A percentile compares a stretch with the other conserved stretches of the same genome.
These are phyloP conservation scores for Podospora anserina DNA, from an alignment of 495 filamentous ascomycete genomes.

Conservation along the genomic window DNA sequence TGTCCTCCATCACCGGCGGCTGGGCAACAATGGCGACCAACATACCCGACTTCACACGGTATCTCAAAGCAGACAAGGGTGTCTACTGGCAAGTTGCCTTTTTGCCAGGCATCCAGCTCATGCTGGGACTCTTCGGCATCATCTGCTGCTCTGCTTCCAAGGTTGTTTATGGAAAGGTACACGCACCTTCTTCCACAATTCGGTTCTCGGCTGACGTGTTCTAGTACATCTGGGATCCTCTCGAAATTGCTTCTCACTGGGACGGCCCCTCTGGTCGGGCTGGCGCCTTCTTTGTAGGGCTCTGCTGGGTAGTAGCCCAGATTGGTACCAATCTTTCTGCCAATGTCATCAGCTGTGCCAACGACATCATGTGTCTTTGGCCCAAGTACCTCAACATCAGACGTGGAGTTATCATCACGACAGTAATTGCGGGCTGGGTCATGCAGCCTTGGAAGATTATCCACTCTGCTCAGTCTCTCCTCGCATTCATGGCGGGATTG, in stretches of 20 bases:
- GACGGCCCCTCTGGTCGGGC: conserved; percentile 46
- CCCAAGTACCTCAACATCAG: conserved; percentile 60
- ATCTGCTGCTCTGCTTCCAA: conserved; percentile 49
- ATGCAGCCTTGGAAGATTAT: conserved; percentile 66
- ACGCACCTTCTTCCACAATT: too few relatives aligned
- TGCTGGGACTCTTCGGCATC: conserved; percentile 51
- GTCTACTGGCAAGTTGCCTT: conserved; percentile 56
- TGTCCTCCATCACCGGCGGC: conserved; percentile 33
- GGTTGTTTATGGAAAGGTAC: conserved; percentile 47
- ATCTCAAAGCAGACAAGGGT: conserved; percentile 50
- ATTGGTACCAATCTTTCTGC: conserved; percentile 65
- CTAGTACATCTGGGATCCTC: conserved; percentile 56
- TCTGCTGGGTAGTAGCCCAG: conserved; percentile 51
- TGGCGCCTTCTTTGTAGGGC: conserved; percentile 54
- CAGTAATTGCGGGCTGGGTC: conserved; percentile 54
- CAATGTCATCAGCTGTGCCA: conserved; percentile 63
- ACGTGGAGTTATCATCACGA: conserved; percentile 60
- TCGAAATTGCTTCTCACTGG: conserved; percentile 54
- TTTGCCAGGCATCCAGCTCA: conserved; percentile 55
- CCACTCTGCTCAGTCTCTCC: conserved; percentile 52
- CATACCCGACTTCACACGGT: conserved; percentile 60
- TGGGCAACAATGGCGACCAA: conserved; percentile 40
- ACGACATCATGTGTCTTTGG: conserved; percentile 59
- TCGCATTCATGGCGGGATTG: conserved; percentile 55
- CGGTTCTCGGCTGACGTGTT: too few relatives aligned